Percentiles rank a stretch among this genome's conserved stretches.
Evolutionary conservation across 495 filamentous ascomycete genomes (phyloP).

Genomic region (Penicillium chermesinum): DNA sequence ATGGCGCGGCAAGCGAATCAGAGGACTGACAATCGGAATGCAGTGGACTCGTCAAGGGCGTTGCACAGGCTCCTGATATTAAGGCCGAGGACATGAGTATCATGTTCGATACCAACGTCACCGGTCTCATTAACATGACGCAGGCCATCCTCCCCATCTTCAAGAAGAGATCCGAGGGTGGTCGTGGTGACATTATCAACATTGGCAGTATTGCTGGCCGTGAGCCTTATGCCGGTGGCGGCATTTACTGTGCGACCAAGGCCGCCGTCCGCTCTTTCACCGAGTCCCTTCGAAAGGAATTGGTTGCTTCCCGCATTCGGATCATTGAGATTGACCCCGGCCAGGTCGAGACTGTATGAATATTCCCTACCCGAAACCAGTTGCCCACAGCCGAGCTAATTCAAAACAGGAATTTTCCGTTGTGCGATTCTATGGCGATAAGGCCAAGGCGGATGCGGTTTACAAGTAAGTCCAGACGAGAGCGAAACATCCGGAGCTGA

Average conservation of each 20-base stretch:
- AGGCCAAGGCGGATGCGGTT: constrained; percentile 89
- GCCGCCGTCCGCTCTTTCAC: constrained; percentile 89
- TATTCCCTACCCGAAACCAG: background rate
- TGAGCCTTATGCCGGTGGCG: constrained; percentile 82
- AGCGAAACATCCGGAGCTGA: background rate
- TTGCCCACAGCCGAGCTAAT: constrained; percentile 1
- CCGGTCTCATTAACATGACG: constrained; percentile 93
- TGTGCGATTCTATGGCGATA: constrained; percentile 89
- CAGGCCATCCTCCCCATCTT: constrained; percentile 85
- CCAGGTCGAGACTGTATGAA: constrained; percentile 81
- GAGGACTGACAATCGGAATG: constrained; percentile 5
- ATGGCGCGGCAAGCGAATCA: background rate
- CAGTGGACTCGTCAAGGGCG: constrained; percentile 81
- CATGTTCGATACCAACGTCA: constrained; percentile 93
- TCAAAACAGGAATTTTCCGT: constrained; percentile 75
- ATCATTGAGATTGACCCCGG: constrained; percentile 93
- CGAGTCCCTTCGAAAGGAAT: constrained; percentile 80
- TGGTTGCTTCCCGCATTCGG: constrained; percentile 78
- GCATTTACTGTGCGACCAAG: constrained; percentile 96
- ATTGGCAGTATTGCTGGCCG: constrained; percentile 93
- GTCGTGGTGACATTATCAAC: constrained; percentile 91
- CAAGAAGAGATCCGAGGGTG: constrained; percentile 71
- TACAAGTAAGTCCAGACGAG: constrained; percentile 63
- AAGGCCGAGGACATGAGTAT: constrained; percentile 71
- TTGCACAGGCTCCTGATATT: constrained; percentile 83